These are phyloP conservation scores for Colletotrichum aenigma DNA, from an alignment of 2,329 filamentous ascomycete species.

Conservation along the genomic window DNA sequence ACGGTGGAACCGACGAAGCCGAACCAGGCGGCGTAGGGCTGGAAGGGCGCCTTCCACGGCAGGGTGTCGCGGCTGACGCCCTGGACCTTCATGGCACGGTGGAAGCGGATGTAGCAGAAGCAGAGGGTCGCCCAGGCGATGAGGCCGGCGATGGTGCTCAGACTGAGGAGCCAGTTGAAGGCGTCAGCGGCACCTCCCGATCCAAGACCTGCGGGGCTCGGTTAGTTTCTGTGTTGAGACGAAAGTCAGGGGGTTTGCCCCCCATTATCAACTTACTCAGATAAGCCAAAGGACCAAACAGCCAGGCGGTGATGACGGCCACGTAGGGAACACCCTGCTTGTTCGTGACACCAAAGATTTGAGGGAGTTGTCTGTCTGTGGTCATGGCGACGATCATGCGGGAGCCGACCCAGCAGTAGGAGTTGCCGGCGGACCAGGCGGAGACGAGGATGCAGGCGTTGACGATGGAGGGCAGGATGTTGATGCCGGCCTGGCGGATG, in stretches of 20 bases:
- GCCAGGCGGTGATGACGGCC: conserved; percentile 39
- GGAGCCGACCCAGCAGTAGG: conserved; percentile 45
- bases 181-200: conserved; percentile 49
- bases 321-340: conserved; percentile 47
- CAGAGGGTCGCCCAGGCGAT: conserved; percentile 49
- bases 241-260: conserved; percentile 48
- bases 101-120: conserved; percentile 46
- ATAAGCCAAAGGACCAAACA: conserved; percentile 45
- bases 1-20: conserved; percentile 46
- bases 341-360: conserved; percentile 40
- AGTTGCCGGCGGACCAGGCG: conserved; percentile 47
- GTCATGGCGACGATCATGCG: conserved; percentile 43
- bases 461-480: conserved; percentile 48
- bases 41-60: conserved; percentile 48
- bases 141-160: conserved; percentile 48
- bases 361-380: conserved; percentile 27
- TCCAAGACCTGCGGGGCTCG: conserved; percentile 46
- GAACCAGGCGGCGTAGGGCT: conserved; percentile 46
- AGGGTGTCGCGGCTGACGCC: conserved; percentile 38
- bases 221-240: conserved; percentile 48
- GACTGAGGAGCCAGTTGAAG: conserved; percentile 51
- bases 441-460: conserved; percentile 53
- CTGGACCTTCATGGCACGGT: conserved; percentile 42
- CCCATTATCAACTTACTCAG: conserved; percentile 37
- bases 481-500: conserved; percentile 42